Percentiles rank a stretch among this genome's conserved stretches.
These are phyloP conservation scores for Stipa capillata DNA, from an alignment of 176 grass and related monocot species.

Conservation along the genomic window DNA sequence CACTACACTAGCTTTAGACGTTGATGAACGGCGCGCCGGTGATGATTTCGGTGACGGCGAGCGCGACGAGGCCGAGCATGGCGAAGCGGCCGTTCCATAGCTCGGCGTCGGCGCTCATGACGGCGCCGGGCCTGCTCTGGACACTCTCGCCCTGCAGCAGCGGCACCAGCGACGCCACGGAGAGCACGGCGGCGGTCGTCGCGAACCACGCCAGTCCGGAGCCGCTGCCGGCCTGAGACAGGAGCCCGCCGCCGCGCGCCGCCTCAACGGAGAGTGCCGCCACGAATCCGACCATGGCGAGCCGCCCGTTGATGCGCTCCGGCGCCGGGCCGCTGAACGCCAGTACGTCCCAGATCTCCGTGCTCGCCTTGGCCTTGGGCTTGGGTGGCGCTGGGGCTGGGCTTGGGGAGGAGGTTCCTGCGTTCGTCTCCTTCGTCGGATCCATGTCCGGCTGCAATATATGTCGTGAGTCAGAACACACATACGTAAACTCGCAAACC, in stretches of 20 bases:
- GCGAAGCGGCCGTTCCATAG: constrained; percentile 80
- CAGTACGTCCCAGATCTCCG: constrained; percentile 31
- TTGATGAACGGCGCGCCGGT: constrained; percentile 60
- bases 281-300: constrained; percentile 65
- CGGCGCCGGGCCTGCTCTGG: not conserved
- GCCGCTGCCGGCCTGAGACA: constrained; percentile 30
- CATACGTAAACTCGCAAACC: no score
- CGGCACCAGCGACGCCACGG: constrained; percentile 58
- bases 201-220: constrained; percentile 40
- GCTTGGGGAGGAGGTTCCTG: not conserved
- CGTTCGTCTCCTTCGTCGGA: not conserved
- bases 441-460: not conserved
- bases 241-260: constrained; percentile 20
- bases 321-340: constrained; percentile 53
- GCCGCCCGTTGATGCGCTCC: constrained; percentile 60
- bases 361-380: not conserved
- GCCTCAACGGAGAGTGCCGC: constrained; percentile 54
- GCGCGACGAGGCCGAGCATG: constrained; percentile 76
- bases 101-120: constrained; percentile 65
- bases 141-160: constrained; percentile 47
- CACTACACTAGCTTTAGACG: not conserved
- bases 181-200: constrained; percentile 23
- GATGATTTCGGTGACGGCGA: constrained; percentile 67
- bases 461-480: not conserved
- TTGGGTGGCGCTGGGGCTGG: not conserved